Conservation (phyloP, 2,329 filamentous ascomycete species). For the Cladophialophora yegresii region DNA sequence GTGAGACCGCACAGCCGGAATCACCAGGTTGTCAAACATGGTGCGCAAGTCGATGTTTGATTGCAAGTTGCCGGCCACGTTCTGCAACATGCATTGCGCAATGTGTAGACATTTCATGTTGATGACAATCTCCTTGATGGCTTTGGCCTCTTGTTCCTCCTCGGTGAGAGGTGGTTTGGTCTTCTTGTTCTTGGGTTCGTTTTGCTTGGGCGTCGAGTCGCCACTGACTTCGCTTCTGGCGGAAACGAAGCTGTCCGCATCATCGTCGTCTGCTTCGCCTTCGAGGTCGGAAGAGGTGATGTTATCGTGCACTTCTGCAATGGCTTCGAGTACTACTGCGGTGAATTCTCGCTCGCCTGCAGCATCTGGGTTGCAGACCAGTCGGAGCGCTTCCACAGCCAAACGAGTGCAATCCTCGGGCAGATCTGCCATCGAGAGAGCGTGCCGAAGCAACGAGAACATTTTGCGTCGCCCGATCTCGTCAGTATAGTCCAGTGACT, state of each 20-base stretch:
- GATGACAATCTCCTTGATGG: slow-evolving; percentile 86
- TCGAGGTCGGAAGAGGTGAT: slow-evolving; percentile 58
- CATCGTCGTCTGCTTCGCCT: slow-evolving; percentile 49
- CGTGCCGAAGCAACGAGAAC: slow-evolving; percentile 85
- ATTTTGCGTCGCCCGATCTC: slow-evolving; percentile 94
- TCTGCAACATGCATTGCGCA: slow-evolving; percentile 94
- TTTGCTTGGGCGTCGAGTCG: slow-evolving; percentile 38
- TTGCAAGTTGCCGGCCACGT: slow-evolving; percentile 83
- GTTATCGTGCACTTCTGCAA: slow-evolving; percentile 94
- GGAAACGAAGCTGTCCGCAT: slow-evolving; percentile 92
- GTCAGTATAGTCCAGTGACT: slow-evolving; percentile 95
- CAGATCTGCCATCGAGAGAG: slow-evolving; percentile 79
- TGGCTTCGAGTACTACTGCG: slow-evolving; percentile 74
- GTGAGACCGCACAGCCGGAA: slow-evolving; percentile 90
- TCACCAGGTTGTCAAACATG: slow-evolving; percentile 97
- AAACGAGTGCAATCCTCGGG: slow-evolving; percentile 93
- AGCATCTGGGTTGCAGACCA: slow-evolving; percentile 69
- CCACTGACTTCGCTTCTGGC: slow-evolving; percentile 81
- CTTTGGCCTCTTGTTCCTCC: slow-evolving; percentile 63
- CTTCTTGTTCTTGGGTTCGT: slow-evolving; percentile 34
- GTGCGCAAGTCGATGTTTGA: slow-evolving; percentile 87
- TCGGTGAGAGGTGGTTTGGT: slow-evolving; percentile 26
- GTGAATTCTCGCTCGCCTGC: slow-evolving; percentile 55
- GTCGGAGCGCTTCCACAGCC: slow-evolving; percentile 75
- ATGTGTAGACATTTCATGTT: slow-evolving; percentile 99